phyloP scores from a whole-genome alignment of 192 early-diverging fungal genomes.

The Spinellus fusiger region DNA sequence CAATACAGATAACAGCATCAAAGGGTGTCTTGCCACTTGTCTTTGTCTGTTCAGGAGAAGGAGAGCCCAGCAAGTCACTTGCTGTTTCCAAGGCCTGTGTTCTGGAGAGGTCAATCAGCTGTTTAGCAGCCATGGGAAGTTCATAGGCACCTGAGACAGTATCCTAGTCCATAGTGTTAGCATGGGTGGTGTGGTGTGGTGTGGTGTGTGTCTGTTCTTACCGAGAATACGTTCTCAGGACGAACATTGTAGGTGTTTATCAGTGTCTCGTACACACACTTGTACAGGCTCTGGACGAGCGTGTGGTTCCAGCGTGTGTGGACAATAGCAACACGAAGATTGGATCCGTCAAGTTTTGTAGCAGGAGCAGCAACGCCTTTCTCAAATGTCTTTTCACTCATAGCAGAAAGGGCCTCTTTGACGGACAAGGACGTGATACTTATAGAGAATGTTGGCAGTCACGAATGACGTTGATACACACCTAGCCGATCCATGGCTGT shows the following conservation, averaged over 20 bases:
- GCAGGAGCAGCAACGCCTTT: constrained; percentile 64
- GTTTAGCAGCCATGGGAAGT: constrained; percentile 83
- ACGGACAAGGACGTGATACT: neutral
- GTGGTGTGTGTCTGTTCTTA: constrained; percentile 7
- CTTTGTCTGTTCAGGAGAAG: constrained; percentile 1
- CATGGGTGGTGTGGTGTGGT: neutral
- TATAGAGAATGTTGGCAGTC: too few relatives aligned
- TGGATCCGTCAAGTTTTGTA: constrained; percentile 54
- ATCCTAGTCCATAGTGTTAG: constrained; percentile 21
- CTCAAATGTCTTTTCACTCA: constrained; percentile 43
- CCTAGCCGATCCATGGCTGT: too few relatives aligned
- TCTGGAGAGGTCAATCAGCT: constrained; percentile 66
- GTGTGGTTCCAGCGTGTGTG: constrained; percentile 93
- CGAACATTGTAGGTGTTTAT: constrained; percentile 57
- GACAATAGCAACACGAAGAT: constrained; percentile 70
- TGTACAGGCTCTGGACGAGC: constrained; percentile 81
- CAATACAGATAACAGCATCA: constrained; percentile 91
- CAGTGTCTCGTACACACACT: constrained; percentile 65
- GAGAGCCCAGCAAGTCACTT: constrained; percentile 46
- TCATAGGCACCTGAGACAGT: constrained; percentile 93
- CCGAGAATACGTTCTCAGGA: constrained; percentile 66
- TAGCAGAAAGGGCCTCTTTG: neutral
- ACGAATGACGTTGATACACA: too few relatives aligned
- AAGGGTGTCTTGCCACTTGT: constrained; percentile 45
- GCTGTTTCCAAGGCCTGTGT: constrained; percentile 47